Evolutionary conservation across 2,329 filamentous ascomycete species (phyloP), one percentile per base, ranked within the genome.

Genomic region (Metarhizium humberi): DNA sequence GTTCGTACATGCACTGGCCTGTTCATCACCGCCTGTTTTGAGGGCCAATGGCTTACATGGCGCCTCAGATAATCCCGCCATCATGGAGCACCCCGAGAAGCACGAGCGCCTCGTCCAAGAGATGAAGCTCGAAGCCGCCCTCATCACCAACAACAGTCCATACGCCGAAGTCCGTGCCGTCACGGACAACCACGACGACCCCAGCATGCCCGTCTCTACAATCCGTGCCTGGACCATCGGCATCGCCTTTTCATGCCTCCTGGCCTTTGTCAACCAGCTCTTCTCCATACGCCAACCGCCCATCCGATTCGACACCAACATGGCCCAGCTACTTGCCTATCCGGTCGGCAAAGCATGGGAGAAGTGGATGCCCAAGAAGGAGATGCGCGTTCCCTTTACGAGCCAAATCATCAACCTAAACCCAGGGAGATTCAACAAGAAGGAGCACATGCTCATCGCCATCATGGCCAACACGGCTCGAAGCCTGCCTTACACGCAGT

Each of bases 371-470:
- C 78, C 78, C 0, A 38, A 49, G 11, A n/a, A 16, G 45, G 73
- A 76, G 55, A 64, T 63, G 30, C 71, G 72, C 36, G 69, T 81
- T 56, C 75, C 65, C 3, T 68, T 42, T 65, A 68, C 10, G 70
- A 73, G 34, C 43, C 51, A 50, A 3, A n/a, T 20, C 6, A 30
- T 58, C 60, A 72, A 67, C 16, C 67, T 78, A 16, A 80, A 79
- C 61, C 76, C 78, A 0, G 76, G 77, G 0, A 73, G 70, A 1
- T 81, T 81, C 65, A 77, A 74, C 59, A 75, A 74, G 62, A 82
- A 81, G 65, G 78, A 81, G 64, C 78, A 81, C 64, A 74, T 80
- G 71, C 66, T 82, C 51, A 78, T 82, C 57, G 74, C 76, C 34
- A 75, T 79, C 62, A 78, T 79, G 75, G 78, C 82, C 45, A 81